Evolutionary conservation across 2,329 filamentous ascomycete species (phyloP).

Genomic region (Teratosphaeria destructans): DNA sequence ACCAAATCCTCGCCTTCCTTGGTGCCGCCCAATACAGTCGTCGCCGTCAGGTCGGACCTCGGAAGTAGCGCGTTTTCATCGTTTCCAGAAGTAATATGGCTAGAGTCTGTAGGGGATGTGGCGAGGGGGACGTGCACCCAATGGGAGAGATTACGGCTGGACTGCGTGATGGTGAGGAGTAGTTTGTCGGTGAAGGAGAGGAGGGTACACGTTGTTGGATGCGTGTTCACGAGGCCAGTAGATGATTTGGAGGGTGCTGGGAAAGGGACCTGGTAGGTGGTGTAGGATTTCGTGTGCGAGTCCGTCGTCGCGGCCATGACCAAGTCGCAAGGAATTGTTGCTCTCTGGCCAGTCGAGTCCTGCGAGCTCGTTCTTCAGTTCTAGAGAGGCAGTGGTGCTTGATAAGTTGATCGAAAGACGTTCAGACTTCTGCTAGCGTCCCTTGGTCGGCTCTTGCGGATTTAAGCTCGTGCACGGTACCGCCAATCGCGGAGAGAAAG

Average conservation of each 20-base stretch:
- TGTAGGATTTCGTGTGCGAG: not conserved
- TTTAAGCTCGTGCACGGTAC: not conserved
- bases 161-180: conserved; percentile 77
- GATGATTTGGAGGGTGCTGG: conserved; percentile 28
- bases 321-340: too few species aligned
- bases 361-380: not conserved
- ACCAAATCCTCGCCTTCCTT: conserved; percentile 63
- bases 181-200: conserved; percentile 83
- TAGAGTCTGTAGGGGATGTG: conserved; percentile 53
- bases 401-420: too few species aligned
- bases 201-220: conserved; percentile 60
- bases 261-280: conserved; percentile 43
- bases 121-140: conserved; percentile 84
- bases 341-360: too few species aligned
- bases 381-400: too few species aligned
- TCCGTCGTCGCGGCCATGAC: not conserved
- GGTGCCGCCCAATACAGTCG: conserved; percentile 75
- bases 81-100: conserved; percentile 28
- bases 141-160: conserved; percentile 66
- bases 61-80: conserved; percentile 56
- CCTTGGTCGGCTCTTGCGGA: not conserved
- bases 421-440: not conserved
- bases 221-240: conserved; percentile 53
- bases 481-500: not conserved
- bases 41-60: conserved; percentile 71